Evolutionary conservation across 2,329 filamentous ascomycete species (phyloP), one percentile per base, ranked within the genome.

Genomic region (Aureobasidium sp.): DNA sequence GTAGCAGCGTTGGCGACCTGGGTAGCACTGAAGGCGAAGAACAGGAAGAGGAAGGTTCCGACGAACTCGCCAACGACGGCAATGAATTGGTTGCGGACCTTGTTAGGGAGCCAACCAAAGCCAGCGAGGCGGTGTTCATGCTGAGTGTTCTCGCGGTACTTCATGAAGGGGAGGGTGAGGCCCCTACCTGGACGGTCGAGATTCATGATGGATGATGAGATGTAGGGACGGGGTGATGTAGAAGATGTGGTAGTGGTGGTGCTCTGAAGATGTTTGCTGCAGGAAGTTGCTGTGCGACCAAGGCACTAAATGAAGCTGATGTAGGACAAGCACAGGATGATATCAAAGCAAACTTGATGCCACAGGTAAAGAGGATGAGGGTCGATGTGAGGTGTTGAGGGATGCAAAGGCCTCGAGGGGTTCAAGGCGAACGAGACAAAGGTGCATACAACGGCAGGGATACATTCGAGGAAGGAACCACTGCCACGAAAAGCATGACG

Each of bases 1-100:
- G 67, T 67, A 23, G 69, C 66, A 19, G 71, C 67, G 61, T 77
- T 77, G 66, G 74, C 75, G 60, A 74, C 71, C 46, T 72, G 71
- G 6, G 74, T 75, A 27, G 67, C 73, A 10, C 67, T 64, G 61
- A 76, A 73, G 50, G 69, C 70, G 65, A 75, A 74, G 68, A 74
- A 75, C 23, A 79, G 68, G 65, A 73, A 79, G 63, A 78, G 71
- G 64, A 78, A 76, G 0, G 75, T 77, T 46, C 76, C 77, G 49
- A 74, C 69, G 57, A 78, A 74, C 58, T 79, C 68, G 58, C 77
- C 78, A 19, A 76, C 60, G 66, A 73, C 73, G 57, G 74, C 71
- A 59, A 77, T 70, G 63, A 76, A 62, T 46, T 76, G 65, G 65
- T 78, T 74, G 61, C 72, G 69, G 40, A 68, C 50, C 58, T 65